phyloP scores from a whole-genome alignment of 176 grass and related monocot species.

The Triticum monococcum region DNA sequence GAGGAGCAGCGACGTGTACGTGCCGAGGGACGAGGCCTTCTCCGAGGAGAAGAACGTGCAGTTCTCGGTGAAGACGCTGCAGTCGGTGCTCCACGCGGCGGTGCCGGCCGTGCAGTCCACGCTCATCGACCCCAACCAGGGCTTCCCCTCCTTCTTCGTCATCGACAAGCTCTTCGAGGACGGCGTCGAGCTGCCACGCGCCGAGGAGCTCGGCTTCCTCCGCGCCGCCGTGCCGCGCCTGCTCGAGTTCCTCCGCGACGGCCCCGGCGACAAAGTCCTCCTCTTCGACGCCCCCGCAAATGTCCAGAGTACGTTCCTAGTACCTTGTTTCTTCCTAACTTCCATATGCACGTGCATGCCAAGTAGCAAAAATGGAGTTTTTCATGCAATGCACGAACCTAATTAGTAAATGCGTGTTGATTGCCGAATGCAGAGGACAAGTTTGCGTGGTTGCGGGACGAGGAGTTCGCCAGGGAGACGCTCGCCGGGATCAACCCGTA shows the following conservation, averaged over 20 bases:
- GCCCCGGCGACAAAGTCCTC: conserved; percentile 27
- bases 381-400: neutral
- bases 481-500: conserved; percentile 76
- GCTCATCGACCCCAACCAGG: conserved; percentile 31
- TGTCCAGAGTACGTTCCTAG: conserved; percentile 41
- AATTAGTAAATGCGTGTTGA: neutral
- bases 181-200: conserved; percentile 43
- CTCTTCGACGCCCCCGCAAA: conserved; percentile 52
- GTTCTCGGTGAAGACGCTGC: conserved; percentile 48
- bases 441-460: conserved; percentile 75
- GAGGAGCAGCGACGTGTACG: conserved; percentile 43
- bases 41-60: conserved; percentile 62
- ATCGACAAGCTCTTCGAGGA: conserved; percentile 73
- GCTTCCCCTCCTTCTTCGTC: conserved; percentile 59
- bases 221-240: conserved; percentile 39
- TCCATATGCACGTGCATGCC: neutral
- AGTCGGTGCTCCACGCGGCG: conserved; percentile 48
- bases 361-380: too few species aligned
- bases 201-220: conserved; percentile 35
- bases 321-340: neutral
- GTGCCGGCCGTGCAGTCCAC: conserved; percentile 46
- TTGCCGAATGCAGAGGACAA: conserved; percentile 53
- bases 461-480: conserved; percentile 84
- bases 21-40: conserved; percentile 84
- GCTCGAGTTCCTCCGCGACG: conserved; percentile 33